Base-by-base conservation (phyloP, 2,329 filamentous ascomycete species). In the Aspergillus felis region DNA sequence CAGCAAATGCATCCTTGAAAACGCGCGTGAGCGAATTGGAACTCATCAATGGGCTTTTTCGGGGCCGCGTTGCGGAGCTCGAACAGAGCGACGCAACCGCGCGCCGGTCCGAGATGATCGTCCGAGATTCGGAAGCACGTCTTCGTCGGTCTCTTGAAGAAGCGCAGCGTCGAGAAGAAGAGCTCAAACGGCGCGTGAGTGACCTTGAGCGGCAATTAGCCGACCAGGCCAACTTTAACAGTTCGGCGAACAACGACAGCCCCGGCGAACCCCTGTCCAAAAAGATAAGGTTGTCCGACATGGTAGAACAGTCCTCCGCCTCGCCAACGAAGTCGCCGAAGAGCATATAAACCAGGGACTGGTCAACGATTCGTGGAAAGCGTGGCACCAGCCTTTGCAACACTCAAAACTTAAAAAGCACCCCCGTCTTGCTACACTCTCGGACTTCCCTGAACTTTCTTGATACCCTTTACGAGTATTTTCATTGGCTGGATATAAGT, bases 11-110 rank as follows among this genome's bases (percentile, higher is more conserved):
- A 4, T 88, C 87, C 52, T 81, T 97, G n/a, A 96, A 95, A 78
- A 99, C 94, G 0, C 87, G 94, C 46, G 93, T 99, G 35, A 94
- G 88, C 66, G 94, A 99, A 74, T 83, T 99, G 25, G 94, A 99
- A 72, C 84, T 99, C 53, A 97, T 99, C 79, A 97, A 92, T 68
- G 89, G 90, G 69, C 80, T 92, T 48, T 92, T 91, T 73, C 82
- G 87, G 52, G 87, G 87, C 41, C 84, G 88, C 10, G 86, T 97
- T 44, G 74, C 86, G 71, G 82, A 94, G 70, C 81, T 94, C 12
- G 91, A 95, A 71, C 84, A 87, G 64, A 88, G 88, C 68, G 90
- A 93, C 70, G 84, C 84, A 50, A 86, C 83, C 50, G 84, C 88
- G 53, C 78, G 87, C 69, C 76, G 86, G 68, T 81, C 84, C 63